Base-by-base conservation (phyloP, 148 eudicot species). In the Vaccinium darrowii region DNA sequence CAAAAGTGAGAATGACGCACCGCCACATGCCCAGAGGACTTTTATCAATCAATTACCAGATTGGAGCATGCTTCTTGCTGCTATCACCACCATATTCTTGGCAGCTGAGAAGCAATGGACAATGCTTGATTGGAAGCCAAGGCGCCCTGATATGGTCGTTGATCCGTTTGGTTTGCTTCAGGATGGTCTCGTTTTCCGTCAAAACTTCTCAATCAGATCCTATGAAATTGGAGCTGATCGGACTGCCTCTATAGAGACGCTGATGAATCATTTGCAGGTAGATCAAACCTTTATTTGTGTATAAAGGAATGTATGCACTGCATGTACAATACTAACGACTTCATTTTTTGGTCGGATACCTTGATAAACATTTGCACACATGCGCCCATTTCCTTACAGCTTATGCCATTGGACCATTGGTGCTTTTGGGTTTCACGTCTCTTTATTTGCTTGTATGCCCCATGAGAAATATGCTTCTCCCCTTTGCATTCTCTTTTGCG, bases 81-180 rank as follows among this genome's bases (percentile, higher is more conserved):
- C 99, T n/a, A 97, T 97, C 75, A 97, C 98, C 7, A 97, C 99
- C 0, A 87, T 95, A 14, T 95, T 97, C 84, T 91, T 97, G 91
- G 98, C 99, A 51, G 99, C 99, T 8, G 99, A 97, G 92, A 95
- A 97, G 92, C 99, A 97, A 79, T 97, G 99, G 99, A 94, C 90
- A 94, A 94, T 94, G 98, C 93, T 97, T 69, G 98, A 93, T 84
- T 97, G 98, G 99, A 97, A 97, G 86, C 93, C 98, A 3, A 95
- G 88, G 90, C 93, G 99, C 23, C 83, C 95, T 39, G 98, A 95
- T 75, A 88, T 86, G 89, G 92, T 97, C 87, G 79, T 83, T 51
- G 99, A 94, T 81, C 92, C 98, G 1, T 94, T 95, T 92, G 98
- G 98, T 58, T 85, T 97, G 80, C 94, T 95, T 56, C 92, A 95